phyloP scores from a whole-genome alignment of 2,329 filamentous ascomycete species.

The Talaromyces sp. region DNA sequence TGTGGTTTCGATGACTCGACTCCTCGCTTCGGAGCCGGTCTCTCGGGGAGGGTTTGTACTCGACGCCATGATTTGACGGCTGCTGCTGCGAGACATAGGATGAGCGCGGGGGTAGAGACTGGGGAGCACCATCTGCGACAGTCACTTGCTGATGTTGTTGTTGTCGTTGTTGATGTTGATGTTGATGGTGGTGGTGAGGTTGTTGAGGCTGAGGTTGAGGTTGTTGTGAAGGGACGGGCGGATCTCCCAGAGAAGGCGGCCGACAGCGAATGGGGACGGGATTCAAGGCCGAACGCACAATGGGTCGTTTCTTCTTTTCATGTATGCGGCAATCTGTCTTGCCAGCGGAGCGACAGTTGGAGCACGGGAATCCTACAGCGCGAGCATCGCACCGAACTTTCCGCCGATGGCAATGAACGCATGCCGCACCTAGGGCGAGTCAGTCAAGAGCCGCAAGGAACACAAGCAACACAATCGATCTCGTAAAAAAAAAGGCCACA shows the following conservation, averaged over 20 bases:
- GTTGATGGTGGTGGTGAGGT: background rate
- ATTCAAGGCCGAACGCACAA: conserved; percentile 35
- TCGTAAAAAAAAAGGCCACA: background rate
- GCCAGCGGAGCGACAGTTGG: conserved; percentile 42
- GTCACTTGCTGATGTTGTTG: background rate
- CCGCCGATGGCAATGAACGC: conserved; percentile 45
- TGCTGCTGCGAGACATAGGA: conserved; percentile 16
- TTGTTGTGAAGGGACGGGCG: background rate
- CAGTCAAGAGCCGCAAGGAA: background rate
- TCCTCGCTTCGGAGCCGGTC: background rate
- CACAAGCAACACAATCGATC: background rate
- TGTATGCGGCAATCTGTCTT: conserved; percentile 43
- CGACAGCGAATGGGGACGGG: conserved; percentile 44
- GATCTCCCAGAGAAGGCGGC: conserved; percentile 19
- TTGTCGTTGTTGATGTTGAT: background rate
- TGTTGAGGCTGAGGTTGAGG: background rate
- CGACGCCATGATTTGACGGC: conserved; percentile 15
- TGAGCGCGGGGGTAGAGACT: conserved; percentile 12
- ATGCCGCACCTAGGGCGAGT: conserved; percentile 36
- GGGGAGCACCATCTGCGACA: background rate
- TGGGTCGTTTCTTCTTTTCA: conserved; percentile 46
- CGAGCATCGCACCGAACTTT: conserved; percentile 50
- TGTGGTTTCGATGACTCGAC: background rate
- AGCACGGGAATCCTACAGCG: conserved; percentile 43
- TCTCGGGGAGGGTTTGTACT: background rate